phyloP scores from a whole-genome alignment of 2,329 filamentous ascomycete genomes.

The Arthrinium phaeospermum region DNA sequence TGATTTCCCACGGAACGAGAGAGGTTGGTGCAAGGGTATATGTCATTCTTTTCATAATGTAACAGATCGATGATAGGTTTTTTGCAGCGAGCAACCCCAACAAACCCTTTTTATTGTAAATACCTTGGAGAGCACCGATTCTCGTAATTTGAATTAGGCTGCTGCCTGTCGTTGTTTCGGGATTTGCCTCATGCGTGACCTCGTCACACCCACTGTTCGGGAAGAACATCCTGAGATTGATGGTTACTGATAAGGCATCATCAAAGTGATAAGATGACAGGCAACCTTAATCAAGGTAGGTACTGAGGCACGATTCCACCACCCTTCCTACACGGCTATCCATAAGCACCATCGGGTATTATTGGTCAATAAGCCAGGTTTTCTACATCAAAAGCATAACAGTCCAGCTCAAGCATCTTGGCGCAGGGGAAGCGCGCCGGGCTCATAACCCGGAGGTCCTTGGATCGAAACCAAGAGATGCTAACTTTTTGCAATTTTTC shows the following conservation, averaged over 20 bases:
- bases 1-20: neutral
- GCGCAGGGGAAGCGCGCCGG: constrained; percentile 37
- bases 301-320: neutral
- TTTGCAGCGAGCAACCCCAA: too few relatives aligned
- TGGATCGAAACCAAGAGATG: constrained; percentile 35
- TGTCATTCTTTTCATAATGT: too few relatives aligned
- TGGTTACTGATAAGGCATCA: neutral
- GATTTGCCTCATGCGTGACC: neutral
- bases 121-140: too few relatives aligned
- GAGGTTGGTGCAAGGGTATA: too few relatives aligned
- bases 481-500: constrained; percentile 21
- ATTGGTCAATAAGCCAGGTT: neutral
- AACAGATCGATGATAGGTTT: too few relatives aligned
- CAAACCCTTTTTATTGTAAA: too few relatives aligned
- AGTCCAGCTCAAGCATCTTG: constrained; percentile 31
- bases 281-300: neutral
- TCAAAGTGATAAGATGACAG: too few relatives aligned
- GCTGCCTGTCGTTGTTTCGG: too few relatives aligned
- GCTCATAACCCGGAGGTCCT: constrained; percentile 37
- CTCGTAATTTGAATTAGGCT: too few relatives aligned
- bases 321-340: neutral
- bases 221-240: neutral
- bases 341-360: neutral
- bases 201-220: neutral
- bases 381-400: too few relatives aligned